Evolutionary conservation across 441 rosid genomes (phyloP), one percentile per base, ranked within the genome.

Genomic region (Syzygium syzygioides): DNA sequence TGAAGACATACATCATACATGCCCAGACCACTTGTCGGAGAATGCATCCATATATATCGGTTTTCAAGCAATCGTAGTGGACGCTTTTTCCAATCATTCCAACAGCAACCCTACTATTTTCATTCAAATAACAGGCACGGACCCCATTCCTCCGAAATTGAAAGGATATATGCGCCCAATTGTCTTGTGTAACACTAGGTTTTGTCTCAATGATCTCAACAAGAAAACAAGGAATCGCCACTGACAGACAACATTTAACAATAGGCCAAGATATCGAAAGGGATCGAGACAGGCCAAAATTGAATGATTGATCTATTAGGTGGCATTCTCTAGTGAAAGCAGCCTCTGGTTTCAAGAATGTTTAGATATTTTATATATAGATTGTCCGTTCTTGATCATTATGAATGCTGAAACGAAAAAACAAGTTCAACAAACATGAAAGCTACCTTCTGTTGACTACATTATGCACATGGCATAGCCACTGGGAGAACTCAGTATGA

Each of bases 391-490:
- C 17, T 20, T 37, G 14, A 71, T 71, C 50, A 37, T 3, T 20
- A 2, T 23, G 50, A 45, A 71, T 13, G 10, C 52, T 14, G 2
- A 18, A 32, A 2, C 2, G 11, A 20, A 34, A 9, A 68, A 68
- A 3, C 9, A 19, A 71, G 52, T 71, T 37, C 83, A 71, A 37
- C 83, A 71, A 71, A 68, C 28, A 23, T 30, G 8, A 15, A 15
- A 79, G 54, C 88, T 93, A 96, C 99, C 99, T 96, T 94, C 99
- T 94, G 86, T 96, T 98, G 79, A 98, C 98, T 79, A 96, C 93
- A 92, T 98, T 98, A 92, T 98, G 99, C 76, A 95, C 96, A 59
- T 94, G 95, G 88, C 99, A 98, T 53, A 98, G 91, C 99, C 99
- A 97, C 53, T 92, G 96, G 12, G 99, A 97, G 91, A 97, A 97